Conservation (phyloP, 108 stramenopile species). For the Conticribra weissflogii region DNA sequence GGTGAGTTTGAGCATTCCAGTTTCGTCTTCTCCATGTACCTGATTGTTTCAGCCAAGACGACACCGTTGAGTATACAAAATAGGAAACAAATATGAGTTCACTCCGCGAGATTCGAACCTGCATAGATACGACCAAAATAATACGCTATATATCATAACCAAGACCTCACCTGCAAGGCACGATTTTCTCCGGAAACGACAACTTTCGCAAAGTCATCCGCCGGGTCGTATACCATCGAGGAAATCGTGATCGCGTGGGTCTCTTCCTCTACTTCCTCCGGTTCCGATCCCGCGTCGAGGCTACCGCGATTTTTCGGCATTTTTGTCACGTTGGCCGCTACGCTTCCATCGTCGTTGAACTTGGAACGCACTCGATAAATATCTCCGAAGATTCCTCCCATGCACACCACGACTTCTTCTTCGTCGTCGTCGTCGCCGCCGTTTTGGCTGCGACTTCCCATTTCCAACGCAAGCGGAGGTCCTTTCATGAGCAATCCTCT, state of each 20-base stretch:
- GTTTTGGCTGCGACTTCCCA: no score
- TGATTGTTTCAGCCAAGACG: slow-evolving; percentile 5
- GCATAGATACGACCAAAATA: no score
- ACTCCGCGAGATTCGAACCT: no score
- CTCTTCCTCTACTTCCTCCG: slow-evolving; percentile 17
- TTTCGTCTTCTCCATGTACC: slow-evolving; percentile 56
- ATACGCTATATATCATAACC: no score
- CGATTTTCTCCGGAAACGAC: slow-evolving; percentile 54
- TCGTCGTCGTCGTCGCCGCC: slow-evolving; percentile 13
- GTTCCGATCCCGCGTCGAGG: neutral
- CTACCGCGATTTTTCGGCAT: slow-evolving; percentile 12
- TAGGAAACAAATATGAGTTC: no score
- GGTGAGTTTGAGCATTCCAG: slow-evolving; percentile 47
- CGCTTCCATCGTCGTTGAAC: slow-evolving; percentile 11
- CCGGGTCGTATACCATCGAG: slow-evolving; percentile 52
- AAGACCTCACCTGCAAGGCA: slow-evolving; percentile 55
- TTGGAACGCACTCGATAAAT: slow-evolving; percentile 58
- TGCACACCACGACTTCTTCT: slow-evolving; percentile 59
- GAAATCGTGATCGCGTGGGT: slow-evolving; percentile 22
- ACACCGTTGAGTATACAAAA: neutral
- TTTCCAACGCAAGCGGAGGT: slow-evolving; percentile 29
- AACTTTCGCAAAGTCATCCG: slow-evolving; percentile 49
- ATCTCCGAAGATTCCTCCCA: slow-evolving; percentile 78
- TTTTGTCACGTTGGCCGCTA: slow-evolving; percentile 22
- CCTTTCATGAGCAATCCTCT: slow-evolving; percentile 34